These are phyloP conservation scores for maize (Zea mays) DNA, from an alignment of 176 grass and related monocot species.

Conservation along the genomic window Zm-B73-REFERENCE-NAM-5.0 NC_050099.1:199902001-199902500, in stretches of 20 bases:
- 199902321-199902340: too few species aligned
- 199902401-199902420: too few species aligned
- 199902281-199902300: too few species aligned
- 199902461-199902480: too few species aligned
- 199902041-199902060: conserved; percentile 19
- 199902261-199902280: not conserved
- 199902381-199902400: too few species aligned
- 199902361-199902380: too few species aligned
- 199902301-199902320: too few species aligned
- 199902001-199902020: conserved; percentile 47
- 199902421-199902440: too few species aligned
- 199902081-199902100: conserved; percentile 9
- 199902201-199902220: conserved; percentile 18
- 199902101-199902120: conserved; percentile 4
- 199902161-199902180: not conserved
- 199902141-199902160: not conserved
- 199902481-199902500: too few species aligned
- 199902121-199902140: not conserved
- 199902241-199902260: conserved; percentile 1
- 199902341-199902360: too few species aligned
- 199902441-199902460: too few species aligned
- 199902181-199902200: not conserved
- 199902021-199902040: not conserved
- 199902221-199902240: not conserved
- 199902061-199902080: conserved; percentile 27